Conservation (phyloP, 441 rosid genomes). For the Rhodomyrtus psidioides region DNA sequence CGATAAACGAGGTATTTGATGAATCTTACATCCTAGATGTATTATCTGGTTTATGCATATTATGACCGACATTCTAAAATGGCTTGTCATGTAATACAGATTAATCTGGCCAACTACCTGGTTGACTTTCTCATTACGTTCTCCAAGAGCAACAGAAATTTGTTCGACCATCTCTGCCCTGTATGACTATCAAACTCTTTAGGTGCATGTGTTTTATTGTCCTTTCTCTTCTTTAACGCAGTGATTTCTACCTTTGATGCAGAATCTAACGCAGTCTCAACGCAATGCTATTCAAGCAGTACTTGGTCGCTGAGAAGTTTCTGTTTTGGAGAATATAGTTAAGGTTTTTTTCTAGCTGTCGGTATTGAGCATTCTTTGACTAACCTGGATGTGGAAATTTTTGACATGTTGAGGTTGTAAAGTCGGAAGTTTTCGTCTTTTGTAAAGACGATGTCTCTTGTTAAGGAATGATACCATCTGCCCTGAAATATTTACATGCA, state of each 20-base stretch:
- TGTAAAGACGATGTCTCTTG: neutral
- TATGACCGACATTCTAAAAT: neutral
- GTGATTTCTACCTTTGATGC: neutral
- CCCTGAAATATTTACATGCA: neutral
- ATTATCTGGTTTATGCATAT: neutral
- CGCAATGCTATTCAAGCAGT: conserved; percentile 37
- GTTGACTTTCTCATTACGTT: conserved; percentile 54
- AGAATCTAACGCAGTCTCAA: conserved; percentile 50
- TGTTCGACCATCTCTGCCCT: conserved; percentile 67
- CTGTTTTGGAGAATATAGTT: neutral
- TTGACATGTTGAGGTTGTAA: neutral
- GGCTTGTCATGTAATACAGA: conserved; percentile 27
- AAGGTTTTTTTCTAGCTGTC: neutral
- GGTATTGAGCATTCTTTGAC: neutral
- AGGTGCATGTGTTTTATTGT: neutral
- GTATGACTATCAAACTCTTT: conserved; percentile 11
- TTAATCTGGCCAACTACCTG: conserved; percentile 63
- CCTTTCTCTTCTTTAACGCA: neutral
- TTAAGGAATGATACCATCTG: neutral
- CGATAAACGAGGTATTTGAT: conserved; percentile 64
- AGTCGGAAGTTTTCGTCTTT: neutral
- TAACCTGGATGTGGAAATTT: neutral
- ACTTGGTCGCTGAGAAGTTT: conserved; percentile 27
- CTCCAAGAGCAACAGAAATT: conserved; percentile 31
- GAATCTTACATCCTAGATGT: neutral